phyloP scores from a whole-genome alignment of 768 basidiomycete genomes.

The Naganishia onofrii region DNA sequence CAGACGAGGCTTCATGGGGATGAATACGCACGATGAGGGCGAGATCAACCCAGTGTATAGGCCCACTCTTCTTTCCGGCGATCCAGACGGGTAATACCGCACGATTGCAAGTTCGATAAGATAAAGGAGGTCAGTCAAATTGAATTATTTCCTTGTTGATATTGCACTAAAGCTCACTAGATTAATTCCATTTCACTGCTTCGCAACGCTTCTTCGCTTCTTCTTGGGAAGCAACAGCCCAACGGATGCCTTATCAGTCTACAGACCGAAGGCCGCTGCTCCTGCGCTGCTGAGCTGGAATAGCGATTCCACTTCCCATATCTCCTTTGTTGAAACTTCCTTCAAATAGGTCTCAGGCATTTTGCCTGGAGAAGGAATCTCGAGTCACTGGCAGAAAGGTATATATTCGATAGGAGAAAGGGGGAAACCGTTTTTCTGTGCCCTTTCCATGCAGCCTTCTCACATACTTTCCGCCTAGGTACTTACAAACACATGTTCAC shows the following conservation, averaged over 20 bases:
- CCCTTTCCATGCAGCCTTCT: not conserved
- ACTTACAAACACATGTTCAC: slow-evolving; percentile 14
- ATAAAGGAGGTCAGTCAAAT: too few species aligned
- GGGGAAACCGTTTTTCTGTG: not conserved
- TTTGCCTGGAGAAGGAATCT: not conserved
- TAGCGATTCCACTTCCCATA: not conserved
- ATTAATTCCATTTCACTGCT: not conserved
- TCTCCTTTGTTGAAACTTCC: slow-evolving; percentile 6
- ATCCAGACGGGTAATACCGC: too few species aligned
- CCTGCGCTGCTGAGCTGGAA: not conserved
- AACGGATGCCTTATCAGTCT: not conserved
- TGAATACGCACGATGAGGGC: too few species aligned
- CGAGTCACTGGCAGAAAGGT: not conserved
- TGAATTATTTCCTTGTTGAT: too few species aligned
- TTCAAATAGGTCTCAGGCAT: not conserved
- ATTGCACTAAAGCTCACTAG: too few species aligned
- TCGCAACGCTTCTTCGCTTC: not conserved
- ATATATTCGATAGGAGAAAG: not conserved
- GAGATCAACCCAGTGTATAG: too few species aligned
- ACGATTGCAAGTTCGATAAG: too few species aligned
- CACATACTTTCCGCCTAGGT: not conserved
- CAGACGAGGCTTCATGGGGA: too few species aligned
- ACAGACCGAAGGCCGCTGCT: not conserved
- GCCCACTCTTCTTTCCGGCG: too few species aligned
- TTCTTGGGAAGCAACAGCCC: not conserved